Evolutionary conservation across 345 rosid genomes (phyloP), one percentile per base, ranked within the genome.

Genomic region (Cardamine chenopodiifolia): DNA sequence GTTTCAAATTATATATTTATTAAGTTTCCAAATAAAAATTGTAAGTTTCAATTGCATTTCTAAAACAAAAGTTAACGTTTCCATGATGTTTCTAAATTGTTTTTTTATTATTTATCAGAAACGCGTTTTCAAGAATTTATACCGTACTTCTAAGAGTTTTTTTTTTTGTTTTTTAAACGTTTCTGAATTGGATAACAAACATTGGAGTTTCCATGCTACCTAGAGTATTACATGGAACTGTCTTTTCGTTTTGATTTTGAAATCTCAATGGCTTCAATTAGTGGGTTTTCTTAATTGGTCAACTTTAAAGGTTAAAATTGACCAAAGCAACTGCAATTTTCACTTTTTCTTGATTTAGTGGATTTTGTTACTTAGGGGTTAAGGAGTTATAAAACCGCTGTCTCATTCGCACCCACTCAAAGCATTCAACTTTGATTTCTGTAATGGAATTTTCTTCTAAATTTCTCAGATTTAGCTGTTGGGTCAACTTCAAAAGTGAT

Each of bases 281-380:
- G 17, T 61, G 70, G 37, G 11, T 55, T 48, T 12, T 23, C 40
- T 73, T 44, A 56, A 25, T 73, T 10, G 56, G 78, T 81, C 70
- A 59, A 57, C 79, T 73, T 73, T 68, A 75, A 84, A 44, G 19
- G 1, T 44, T n/a, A 44, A 83, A 78, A 78, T 63, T 76, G 67
- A 76, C 81, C 75, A 73, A 76, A 83, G 68, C 60, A 82, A 81
- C 82, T 84, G 77, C 78, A 81, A 56, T 70, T 79, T 81, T 78
- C 82, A 61, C 19, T 26, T 50, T 70, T 56, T 52, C 80, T 70
- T 44, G 37, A 45, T 62, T 40, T 25, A 9, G 35, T 40, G 25
- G 32, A 28, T 49, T 25, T 54, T 53, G 35, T 53, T 34, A 34
- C 15, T 67, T 22, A 50, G 48, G 17, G 37, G 19, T 34, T 32